Evolutionary conservation across 768 basidiomycete genomes (phyloP).

Genomic region (Ephemerocybe angulata): DNA sequence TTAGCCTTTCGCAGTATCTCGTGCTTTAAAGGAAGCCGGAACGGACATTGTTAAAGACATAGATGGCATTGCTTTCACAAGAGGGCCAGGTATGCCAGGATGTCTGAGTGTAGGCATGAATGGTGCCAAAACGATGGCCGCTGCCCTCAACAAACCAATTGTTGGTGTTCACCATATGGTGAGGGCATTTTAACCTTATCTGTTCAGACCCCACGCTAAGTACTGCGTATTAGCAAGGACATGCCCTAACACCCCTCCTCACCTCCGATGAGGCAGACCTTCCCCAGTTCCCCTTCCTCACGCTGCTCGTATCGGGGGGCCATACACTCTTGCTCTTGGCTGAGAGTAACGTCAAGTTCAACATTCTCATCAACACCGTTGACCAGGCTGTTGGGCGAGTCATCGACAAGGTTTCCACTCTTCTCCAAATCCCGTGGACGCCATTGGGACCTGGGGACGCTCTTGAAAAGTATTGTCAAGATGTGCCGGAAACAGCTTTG

Average conservation of each 20-base stretch:
- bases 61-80: slow-evolving; percentile 87
- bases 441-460: slow-evolving; percentile 72
- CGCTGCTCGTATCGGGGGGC: slow-evolving; percentile 88
- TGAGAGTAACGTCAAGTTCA: slow-evolving; percentile 51
- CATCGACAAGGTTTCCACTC: slow-evolving; percentile 79
- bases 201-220: background rate
- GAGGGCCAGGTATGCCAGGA: slow-evolving; percentile 84
- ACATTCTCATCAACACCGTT: slow-evolving; percentile 66
- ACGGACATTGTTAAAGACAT: slow-evolving; percentile 55
- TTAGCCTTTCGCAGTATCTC: slow-evolving; percentile 70
- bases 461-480: slow-evolving; percentile 66
- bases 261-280: slow-evolving; percentile 43
- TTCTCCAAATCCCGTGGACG: slow-evolving; percentile 64
- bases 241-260: slow-evolving; percentile 77
- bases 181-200: slow-evolving; percentile 11
- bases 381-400: slow-evolving; percentile 77
- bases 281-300: slow-evolving; percentile 81
- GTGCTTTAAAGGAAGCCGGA: slow-evolving; percentile 64
- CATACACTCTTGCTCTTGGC: slow-evolving; percentile 88
- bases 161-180: slow-evolving; percentile 98
- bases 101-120: slow-evolving; percentile 78
- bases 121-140: slow-evolving; percentile 83
- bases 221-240: slow-evolving; percentile 73
- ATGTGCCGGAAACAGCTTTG: slow-evolving; percentile 32
- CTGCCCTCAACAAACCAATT: slow-evolving; percentile 70